A percentile compares a stretch with the other conserved stretches of the same genome.
These are phyloP conservation scores for Litchi chinensis DNA, from an alignment of 345 rosid species.

Conservation along the genomic window DNA sequence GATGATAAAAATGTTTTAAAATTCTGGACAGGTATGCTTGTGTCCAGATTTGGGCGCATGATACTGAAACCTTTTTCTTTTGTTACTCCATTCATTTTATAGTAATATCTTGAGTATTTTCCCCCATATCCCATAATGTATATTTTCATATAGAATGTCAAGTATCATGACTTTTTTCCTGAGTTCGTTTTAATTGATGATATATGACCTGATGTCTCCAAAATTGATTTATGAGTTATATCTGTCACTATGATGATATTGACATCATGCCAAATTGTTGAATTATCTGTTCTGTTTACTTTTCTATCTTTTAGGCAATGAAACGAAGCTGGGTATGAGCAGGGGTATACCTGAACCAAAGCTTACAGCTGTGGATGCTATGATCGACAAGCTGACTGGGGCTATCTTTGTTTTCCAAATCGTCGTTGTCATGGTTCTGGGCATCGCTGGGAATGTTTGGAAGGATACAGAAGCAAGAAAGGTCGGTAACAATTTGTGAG, in stretches of 20 bases:
- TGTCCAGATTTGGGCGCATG: too few relatives aligned
- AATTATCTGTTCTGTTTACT: not conserved
- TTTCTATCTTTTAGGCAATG: constrained; percentile 62
- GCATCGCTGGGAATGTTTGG: constrained; percentile 97
- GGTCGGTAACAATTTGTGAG: constrained; percentile 43
- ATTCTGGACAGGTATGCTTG: too few relatives aligned
- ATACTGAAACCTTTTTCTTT: not conserved
- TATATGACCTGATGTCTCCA: not conserved
- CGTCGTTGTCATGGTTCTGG: constrained; percentile 91
- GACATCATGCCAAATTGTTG: not conserved
- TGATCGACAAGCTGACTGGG: constrained; percentile 98
- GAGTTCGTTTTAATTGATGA: not conserved
- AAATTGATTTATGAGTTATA: not conserved
- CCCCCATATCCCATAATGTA: too few relatives aligned
- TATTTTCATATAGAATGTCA: too few relatives aligned
- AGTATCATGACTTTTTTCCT: not conserved
- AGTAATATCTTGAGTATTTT: too few relatives aligned
- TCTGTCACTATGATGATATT: constrained; percentile 20
- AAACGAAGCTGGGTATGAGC: constrained; percentile 98
- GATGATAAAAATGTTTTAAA: not conserved
- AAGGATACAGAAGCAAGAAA: constrained; percentile 97
- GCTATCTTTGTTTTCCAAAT: constrained; percentile 98
- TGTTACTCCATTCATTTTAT: not conserved
- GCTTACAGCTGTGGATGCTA: constrained; percentile 99
- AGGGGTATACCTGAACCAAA: constrained; percentile 97